phyloP scores from a whole-genome alignment of 345 rosid species.

The Corymbia maculata region DNA sequence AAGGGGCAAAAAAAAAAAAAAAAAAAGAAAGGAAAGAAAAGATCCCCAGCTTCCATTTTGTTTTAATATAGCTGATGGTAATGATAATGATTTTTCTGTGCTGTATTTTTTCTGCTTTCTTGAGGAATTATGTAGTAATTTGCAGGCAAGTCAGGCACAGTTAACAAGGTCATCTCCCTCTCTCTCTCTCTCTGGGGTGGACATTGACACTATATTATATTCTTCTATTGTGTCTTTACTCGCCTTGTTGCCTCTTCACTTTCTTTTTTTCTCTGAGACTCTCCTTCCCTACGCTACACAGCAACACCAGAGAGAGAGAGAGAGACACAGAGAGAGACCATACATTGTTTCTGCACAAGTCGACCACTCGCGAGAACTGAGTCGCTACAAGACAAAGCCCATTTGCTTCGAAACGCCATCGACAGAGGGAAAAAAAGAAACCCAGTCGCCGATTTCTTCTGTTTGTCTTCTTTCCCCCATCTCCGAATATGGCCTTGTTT shows the following conservation, averaged over 20 bases:
- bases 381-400: background rate
- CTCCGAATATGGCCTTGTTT: constrained; percentile 21
- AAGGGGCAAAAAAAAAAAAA: background rate
- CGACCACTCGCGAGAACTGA: constrained; percentile 7
- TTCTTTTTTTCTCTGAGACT: background rate
- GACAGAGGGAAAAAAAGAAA: background rate
- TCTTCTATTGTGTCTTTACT: constrained; percentile 7
- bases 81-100: background rate
- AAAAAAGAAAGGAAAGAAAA: background rate
- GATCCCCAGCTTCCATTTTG: background rate
- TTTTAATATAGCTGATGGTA: background rate
- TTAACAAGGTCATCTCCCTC: background rate
- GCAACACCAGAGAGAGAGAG: background rate
- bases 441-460: constrained; percentile 20
- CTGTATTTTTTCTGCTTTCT: background rate
- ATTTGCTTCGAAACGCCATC: constrained; percentile 4
- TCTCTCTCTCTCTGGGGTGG: background rate
- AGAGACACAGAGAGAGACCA: background rate
- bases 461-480: constrained; percentile 43
- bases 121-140: background rate
- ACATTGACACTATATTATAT: background rate
- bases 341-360: background rate
- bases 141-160: background rate
- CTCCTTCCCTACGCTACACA: background rate
- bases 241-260: constrained; percentile 10